These are phyloP conservation scores for Cordyceps pruinosa DNA, from an alignment of 2,329 filamentous ascomycete genomes.

Conservation along the genomic window DNA sequence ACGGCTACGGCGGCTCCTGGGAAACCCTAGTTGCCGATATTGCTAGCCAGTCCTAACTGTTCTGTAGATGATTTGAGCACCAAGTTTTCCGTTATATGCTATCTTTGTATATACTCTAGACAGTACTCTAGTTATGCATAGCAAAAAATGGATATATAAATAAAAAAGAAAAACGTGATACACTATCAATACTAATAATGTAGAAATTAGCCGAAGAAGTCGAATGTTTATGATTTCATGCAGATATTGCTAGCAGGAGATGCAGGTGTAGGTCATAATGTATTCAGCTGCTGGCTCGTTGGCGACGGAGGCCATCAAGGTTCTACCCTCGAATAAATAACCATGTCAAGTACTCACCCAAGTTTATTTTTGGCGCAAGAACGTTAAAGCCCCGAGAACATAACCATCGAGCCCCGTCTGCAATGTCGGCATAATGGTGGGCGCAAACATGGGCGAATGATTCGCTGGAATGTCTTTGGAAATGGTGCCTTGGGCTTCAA, in stretches of 20 bases:
- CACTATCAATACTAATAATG: no score
- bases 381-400: slow-evolving; percentile 16
- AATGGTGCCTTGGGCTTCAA: slow-evolving; percentile 11
- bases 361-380: slow-evolving; percentile 7
- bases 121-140: background rate
- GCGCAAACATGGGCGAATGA: slow-evolving; percentile 21
- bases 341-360: background rate
- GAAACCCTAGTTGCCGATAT: slow-evolving; percentile 15
- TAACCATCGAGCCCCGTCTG: slow-evolving; percentile 18
- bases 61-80: background rate
- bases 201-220: no score
- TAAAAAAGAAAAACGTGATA: background rate
- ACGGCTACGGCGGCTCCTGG: slow-evolving; percentile 17
- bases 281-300: background rate
- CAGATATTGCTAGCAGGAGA: no score
- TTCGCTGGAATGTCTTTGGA: slow-evolving; percentile 20
- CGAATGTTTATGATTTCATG: no score
- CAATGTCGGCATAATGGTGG: slow-evolving; percentile 19
- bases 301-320: background rate
- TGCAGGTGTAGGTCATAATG: background rate
- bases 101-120: background rate
- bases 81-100: background rate
- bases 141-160: background rate
- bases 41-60: slow-evolving; percentile 14
- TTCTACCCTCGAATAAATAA: background rate